Evolutionary conservation across 768 basidiomycete genomes (phyloP), one percentile per base, ranked within the genome.

Genomic region (Hebeloma cylindrosporum): DNA sequence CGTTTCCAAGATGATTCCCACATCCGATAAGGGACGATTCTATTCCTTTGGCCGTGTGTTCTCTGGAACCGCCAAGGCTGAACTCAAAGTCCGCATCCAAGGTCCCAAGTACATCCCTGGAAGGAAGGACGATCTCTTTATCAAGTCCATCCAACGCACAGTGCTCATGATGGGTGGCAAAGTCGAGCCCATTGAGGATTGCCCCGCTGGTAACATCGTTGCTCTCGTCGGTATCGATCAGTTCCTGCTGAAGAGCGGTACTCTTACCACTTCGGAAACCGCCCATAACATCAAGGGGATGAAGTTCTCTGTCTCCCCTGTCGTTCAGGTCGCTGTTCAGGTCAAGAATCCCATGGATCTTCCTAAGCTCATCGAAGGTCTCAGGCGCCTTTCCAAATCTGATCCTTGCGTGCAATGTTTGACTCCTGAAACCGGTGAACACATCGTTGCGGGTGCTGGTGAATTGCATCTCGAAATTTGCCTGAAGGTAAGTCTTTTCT

Each of bases 211-310:
- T 61, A 99, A 99, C 80, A 98, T 99, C 60, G 72, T 92, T 58
- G 96, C 96, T 80, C 89, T 99, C 63, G 95, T 98, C 73, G 96
- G 96, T 77, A 89, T 99, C 60, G 96, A 99, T 73, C 96, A 99
- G 74, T 99, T 98, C 91, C 73, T 99, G 75, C 85, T 99, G 68
- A 99, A 99, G 84, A 93, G 83, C 57, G 96, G 96, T 68, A 99
- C 96, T 51, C 82, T 99, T 63, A 99, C 96, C 50, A 83, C 90
- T 48, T 93, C 93, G 37, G 96, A 98, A 74, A 96, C 93, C 41
- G 96, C 96, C 40, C 96, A 99, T 80, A 99, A 99, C 80, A 96
- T 99, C 93, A 92, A 77, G 76, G 93, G 98, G 70, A 99, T 99
- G 96, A 92, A 88, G 75, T 97, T 97, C 82, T 98, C 94, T 68